Base-by-base conservation (phyloP, 106 monocot genomes). In the Vanilla planifolia region DNA sequence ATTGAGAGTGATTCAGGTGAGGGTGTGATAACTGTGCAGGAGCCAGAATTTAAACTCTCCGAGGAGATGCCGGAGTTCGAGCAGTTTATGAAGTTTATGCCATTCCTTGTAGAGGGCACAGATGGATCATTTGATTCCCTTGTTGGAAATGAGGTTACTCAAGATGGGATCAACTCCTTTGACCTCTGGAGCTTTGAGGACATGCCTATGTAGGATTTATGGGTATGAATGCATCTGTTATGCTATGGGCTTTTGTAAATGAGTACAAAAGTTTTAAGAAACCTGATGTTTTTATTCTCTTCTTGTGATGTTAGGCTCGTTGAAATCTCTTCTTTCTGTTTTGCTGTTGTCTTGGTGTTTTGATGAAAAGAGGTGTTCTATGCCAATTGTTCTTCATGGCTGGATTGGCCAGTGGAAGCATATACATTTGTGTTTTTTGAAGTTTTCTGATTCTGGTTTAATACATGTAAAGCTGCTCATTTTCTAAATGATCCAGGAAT, bases 151-250 rank as follows among this genome's bases (percentile, higher is more conserved):
- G 82, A 69, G 34, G 14, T 65, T 14, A 33, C 45, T 30, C 72
- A 75, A 47, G 81, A 81, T 64, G 60, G 43, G 1, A 50, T 47
- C 21, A 80, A 50, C 27, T 15, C 56, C 24, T 29, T 77, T 7
- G 37, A 67, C 25, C 73, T 90, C 2, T 90, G 89, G 89, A 82
- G 73, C 76, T 90, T 90, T 36, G 85, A 90, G n/a, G 81, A 79
- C 50, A 65, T 85, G 40, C 79, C 74, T 4, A 64, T 70, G 4
- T 9, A 33, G 33, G 57, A 35, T 14, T 20, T 5, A 7, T 20
- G 33, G 1, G 33, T 57, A 19, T 57, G 27, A 57, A 36, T 57
- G 24, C 32, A 53, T 53, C n/a, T 53, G 14, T 29, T 30, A 28
- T 53, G 30, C 6, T 15, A 6, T 8, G 57, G 57, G 2, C 35